Conservation (phyloP, 345 rosid species). For the Xanthoceras sorbifolium region DNA sequence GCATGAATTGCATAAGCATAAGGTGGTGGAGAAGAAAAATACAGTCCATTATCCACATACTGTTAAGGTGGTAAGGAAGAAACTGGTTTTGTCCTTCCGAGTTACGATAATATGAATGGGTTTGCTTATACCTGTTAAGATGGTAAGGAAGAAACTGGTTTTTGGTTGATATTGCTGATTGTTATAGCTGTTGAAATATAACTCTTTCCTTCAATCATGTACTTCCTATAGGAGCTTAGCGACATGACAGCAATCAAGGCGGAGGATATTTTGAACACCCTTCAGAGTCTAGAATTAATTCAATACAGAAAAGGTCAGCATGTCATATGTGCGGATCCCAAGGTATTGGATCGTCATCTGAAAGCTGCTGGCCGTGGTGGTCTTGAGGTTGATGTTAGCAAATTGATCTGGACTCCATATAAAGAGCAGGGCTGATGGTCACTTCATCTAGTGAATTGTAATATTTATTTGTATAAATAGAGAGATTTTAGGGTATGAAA, state of each 20-base stretch:
- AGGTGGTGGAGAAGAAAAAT: background rate
- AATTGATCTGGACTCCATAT: conserved; percentile 98
- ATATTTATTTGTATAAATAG: conserved; percentile 25
- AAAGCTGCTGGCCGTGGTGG: conserved; percentile 99
- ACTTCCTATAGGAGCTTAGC: conserved; percentile 76
- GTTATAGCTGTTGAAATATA: background rate
- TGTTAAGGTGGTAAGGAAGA: background rate
- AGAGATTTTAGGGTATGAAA: conserved; percentile 19
- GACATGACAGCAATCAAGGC: conserved; percentile 99
- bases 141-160: no score
- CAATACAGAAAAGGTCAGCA: conserved; percentile 99
- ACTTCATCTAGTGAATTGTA: background rate
- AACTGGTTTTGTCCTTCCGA: background rate
- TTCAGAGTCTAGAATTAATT: conserved; percentile 93
- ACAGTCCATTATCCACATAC: background rate
- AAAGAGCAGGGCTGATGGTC: conserved; percentile 74
- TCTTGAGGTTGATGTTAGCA: conserved; percentile 94
- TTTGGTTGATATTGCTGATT: background rate
- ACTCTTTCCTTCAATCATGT: conserved; percentile 5
- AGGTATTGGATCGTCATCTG: conserved; percentile 93
- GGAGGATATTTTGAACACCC: conserved; percentile 88
- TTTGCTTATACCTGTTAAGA: background rate
- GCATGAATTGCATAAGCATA: background rate
- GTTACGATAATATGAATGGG: background rate
- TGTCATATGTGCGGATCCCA: conserved; percentile 97